Conservation (phyloP, 768 basidiomycete species). For the Suillus clintonianus region DNA sequence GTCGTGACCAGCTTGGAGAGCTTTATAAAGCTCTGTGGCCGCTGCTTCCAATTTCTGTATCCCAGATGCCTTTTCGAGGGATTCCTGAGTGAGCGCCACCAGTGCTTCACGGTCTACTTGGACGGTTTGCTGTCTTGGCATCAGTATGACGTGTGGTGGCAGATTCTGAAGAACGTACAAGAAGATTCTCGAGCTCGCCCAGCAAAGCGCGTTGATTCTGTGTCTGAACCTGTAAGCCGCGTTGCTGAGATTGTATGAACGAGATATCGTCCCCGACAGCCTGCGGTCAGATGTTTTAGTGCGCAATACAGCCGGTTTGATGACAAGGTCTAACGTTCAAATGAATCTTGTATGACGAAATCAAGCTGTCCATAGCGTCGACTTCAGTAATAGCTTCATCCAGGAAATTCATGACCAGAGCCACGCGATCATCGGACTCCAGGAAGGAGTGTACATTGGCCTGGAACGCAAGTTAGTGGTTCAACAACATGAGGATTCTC, state of each 20-base stretch:
- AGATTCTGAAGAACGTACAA: slow-evolving; percentile 49
- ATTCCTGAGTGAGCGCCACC: slow-evolving; percentile 81
- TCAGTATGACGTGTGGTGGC: slow-evolving; percentile 1
- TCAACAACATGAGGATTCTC: background rate
- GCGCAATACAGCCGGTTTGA: background rate
- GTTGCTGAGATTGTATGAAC: slow-evolving; percentile 94
- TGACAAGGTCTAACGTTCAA: slow-evolving; percentile 66
- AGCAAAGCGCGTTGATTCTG: slow-evolving; percentile 90
- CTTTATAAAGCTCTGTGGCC: slow-evolving; percentile 90
- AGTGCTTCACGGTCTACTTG: slow-evolving; percentile 84
- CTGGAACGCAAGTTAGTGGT: slow-evolving; percentile 39
- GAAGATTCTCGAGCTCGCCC: slow-evolving; percentile 81
- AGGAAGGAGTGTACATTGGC: slow-evolving; percentile 98
- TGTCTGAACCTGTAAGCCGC: slow-evolving; percentile 95
- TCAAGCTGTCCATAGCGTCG: slow-evolving; percentile 84
- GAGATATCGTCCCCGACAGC: slow-evolving; percentile 93
- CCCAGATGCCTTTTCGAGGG: slow-evolving; percentile 76
- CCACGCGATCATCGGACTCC: slow-evolving; percentile 92
- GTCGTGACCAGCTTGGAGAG: slow-evolving; percentile 85
- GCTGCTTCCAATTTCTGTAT: slow-evolving; percentile 81
- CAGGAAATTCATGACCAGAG: slow-evolving; percentile 80
- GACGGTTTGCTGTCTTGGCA: slow-evolving; percentile 74
- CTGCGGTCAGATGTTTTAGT: slow-evolving; percentile 42
- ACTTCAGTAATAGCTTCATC: slow-evolving; percentile 89
- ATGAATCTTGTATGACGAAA: slow-evolving; percentile 96